Conservation (phyloP, 352 stramenopile genomes). For the Phytophthora pisi region DNA sequence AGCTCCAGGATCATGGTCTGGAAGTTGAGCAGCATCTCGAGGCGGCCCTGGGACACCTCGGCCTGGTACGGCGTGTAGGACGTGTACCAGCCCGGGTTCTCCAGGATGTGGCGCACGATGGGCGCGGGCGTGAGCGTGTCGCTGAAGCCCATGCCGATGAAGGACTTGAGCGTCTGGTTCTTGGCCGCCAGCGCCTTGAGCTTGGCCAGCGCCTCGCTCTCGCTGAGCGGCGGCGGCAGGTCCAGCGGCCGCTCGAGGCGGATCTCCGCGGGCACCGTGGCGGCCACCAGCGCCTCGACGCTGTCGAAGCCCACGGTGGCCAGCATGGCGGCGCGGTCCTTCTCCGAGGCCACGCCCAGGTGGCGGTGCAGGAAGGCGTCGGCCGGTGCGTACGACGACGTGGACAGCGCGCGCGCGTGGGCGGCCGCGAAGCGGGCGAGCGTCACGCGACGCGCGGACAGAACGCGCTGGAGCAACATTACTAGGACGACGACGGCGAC, state of each 20-base stretch:
- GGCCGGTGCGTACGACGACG: constrained; percentile 44
- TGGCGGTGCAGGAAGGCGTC: constrained; percentile 80
- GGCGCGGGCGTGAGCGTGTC: constrained; percentile 95
- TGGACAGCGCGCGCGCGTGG: constrained; percentile 14
- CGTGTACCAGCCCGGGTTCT: constrained; percentile 99
- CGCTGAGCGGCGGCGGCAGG: constrained; percentile 80
- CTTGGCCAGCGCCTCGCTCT: constrained; percentile 93
- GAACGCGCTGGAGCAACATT: constrained; percentile 31
- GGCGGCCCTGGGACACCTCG: constrained; percentile 98
- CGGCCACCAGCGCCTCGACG: constrained; percentile 94
- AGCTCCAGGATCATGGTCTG: constrained; percentile 98
- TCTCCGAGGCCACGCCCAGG: constrained; percentile 88
- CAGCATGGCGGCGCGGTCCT: constrained; percentile 93
- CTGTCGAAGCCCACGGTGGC: constrained; percentile 91
- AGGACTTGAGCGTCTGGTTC: constrained; percentile 96
- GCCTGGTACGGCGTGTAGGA: constrained; percentile 98
- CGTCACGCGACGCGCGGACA: constrained; percentile 24
- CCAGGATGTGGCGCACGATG: constrained; percentile 97
- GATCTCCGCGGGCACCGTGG: constrained; percentile 96
- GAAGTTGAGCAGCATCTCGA: constrained; percentile 99
- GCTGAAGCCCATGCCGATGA: constrained; percentile 99
- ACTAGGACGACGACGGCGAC: not conserved
- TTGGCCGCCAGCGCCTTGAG: constrained; percentile 93
- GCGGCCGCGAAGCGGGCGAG: constrained; percentile 15
- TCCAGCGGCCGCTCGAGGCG: constrained; percentile 61